phyloP scores from a whole-genome alignment of 106 monocot species.

The Dioscorea alata region DNA sequence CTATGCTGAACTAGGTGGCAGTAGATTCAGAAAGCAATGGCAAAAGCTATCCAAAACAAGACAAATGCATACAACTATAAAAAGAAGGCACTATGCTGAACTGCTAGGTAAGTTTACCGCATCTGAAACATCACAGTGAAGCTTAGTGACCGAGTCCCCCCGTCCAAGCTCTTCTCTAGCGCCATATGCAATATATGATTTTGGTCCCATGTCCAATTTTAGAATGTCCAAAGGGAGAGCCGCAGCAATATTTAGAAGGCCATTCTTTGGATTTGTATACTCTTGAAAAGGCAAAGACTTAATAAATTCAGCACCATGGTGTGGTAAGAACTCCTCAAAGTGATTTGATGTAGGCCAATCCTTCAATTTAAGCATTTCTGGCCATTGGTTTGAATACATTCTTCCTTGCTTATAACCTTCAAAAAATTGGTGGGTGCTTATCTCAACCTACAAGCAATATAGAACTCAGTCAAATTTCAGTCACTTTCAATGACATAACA shows the following conservation, averaged over 20 bases:
- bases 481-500: not conserved
- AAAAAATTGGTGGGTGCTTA: constrained; percentile 47
- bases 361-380: constrained; percentile 78
- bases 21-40: not conserved
- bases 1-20: too few species aligned
- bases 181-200: constrained; percentile 78
- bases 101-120: constrained; percentile 33
- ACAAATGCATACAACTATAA: not conserved
- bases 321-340: constrained; percentile 65
- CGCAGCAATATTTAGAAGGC: constrained; percentile 48
- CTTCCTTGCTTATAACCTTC: constrained; percentile 59
- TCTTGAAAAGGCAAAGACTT: constrained; percentile 49
- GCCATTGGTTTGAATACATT: constrained; percentile 59
- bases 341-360: constrained; percentile 65
- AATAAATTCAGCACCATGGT: constrained; percentile 49
- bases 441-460: constrained; percentile 46
- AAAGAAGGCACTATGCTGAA: not conserved
- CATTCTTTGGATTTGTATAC: constrained; percentile 56
- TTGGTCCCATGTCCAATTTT: constrained; percentile 71
- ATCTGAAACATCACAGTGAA: constrained; percentile 82
- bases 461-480: not conserved
- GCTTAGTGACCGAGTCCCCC: constrained; percentile 80
- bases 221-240: constrained; percentile 35
- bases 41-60: not conserved
- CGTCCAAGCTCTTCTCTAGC: constrained; percentile 63